Percentiles rank a stretch among this genome's conserved stretches.
Evolutionary conservation across 345 rosid species (phyloP).

Genomic region (thale cress (Arabidopsis thaliana)): DNA sequence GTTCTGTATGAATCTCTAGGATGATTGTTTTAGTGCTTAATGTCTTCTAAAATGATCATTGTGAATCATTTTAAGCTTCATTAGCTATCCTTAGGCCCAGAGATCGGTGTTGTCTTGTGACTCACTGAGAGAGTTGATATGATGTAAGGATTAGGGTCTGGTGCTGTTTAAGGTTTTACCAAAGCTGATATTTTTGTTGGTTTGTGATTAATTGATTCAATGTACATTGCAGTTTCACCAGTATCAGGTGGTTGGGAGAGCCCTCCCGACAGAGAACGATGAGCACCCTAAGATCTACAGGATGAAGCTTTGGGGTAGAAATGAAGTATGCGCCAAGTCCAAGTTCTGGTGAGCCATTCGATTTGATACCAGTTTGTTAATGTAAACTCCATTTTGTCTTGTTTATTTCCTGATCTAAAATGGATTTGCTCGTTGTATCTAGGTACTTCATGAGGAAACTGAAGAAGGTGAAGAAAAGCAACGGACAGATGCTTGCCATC

Average conservation of each 20-base stretch:
- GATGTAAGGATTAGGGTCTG: neutral
- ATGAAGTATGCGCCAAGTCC: slow-evolving; percentile 65
- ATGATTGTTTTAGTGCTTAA: too few species aligned
- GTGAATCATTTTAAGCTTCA: neutral
- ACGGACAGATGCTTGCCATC: slow-evolving; percentile 61
- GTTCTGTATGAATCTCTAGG: neutral
- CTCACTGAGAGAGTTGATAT: neutral
- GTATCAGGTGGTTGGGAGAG: slow-evolving; percentile 73
- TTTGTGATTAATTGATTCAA: neutral
- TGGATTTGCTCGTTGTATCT: neutral
- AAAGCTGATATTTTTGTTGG: neutral
- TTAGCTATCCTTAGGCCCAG: neutral
- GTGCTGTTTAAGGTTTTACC: neutral
- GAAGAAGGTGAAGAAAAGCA: slow-evolving; percentile 63
- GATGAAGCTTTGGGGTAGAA: slow-evolving; percentile 72
- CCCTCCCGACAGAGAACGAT: slow-evolving; percentile 58
- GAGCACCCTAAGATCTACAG: slow-evolving; percentile 67
- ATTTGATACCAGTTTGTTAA: neutral
- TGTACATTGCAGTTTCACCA: slow-evolving; percentile 58
- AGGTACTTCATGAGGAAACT: slow-evolving; percentile 60
- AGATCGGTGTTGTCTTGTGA: neutral
- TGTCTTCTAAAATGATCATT: neutral
- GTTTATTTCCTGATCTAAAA: neutral
- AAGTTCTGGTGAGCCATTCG: slow-evolving; percentile 58
- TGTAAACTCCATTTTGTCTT: neutral